These are phyloP conservation scores for Aureobasidium sp. DNA, from an alignment of 2,329 filamentous ascomycete species.

Conservation along the genomic window DNA sequence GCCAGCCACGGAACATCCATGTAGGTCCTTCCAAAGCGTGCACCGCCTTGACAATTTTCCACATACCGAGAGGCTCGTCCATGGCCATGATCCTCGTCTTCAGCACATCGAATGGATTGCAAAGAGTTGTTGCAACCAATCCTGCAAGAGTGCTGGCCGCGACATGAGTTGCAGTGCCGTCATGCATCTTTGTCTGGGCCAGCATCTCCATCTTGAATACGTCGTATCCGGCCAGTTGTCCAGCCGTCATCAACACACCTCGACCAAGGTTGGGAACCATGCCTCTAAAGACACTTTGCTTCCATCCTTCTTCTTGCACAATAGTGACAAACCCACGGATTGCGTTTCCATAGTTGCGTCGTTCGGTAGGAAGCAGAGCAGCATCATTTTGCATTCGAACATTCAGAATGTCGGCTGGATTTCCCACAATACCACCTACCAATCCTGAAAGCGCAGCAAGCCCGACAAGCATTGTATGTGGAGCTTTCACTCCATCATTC, in stretches of 20 bases:
- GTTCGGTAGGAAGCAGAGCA: slow-evolving; percentile 63
- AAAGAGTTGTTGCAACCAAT: slow-evolving; percentile 76
- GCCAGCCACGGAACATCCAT: slow-evolving; percentile 90
- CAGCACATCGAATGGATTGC: slow-evolving; percentile 79
- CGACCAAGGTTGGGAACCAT: slow-evolving; percentile 76
- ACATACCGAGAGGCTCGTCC: slow-evolving; percentile 47
- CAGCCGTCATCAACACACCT: slow-evolving; percentile 81
- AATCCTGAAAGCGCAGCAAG: slow-evolving; percentile 82
- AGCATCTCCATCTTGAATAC: slow-evolving; percentile 68
- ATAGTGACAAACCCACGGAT: slow-evolving; percentile 81
- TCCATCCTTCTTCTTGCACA: slow-evolving; percentile 70
- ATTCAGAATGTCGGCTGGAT: slow-evolving; percentile 93
- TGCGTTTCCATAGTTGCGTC: slow-evolving; percentile 84
- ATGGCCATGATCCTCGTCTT: slow-evolving; percentile 81
- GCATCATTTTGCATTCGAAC: slow-evolving; percentile 97
- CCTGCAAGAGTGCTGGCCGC: slow-evolving; percentile 70
- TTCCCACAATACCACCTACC: slow-evolving; percentile 81
- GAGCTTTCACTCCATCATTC: slow-evolving; percentile 47
- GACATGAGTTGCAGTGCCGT: slow-evolving; percentile 72
- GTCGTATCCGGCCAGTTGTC: slow-evolving; percentile 79
- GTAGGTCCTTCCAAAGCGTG: slow-evolving; percentile 62
- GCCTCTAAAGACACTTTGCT: slow-evolving; percentile 70
- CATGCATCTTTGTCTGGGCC: slow-evolving; percentile 55
- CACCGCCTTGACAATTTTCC: slow-evolving; percentile 58
- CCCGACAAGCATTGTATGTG: slow-evolving; percentile 69